phyloP scores from a whole-genome alignment of 225 moss, liverwort and hornwort genomes.

The Takakia lepidozioides region DNA sequence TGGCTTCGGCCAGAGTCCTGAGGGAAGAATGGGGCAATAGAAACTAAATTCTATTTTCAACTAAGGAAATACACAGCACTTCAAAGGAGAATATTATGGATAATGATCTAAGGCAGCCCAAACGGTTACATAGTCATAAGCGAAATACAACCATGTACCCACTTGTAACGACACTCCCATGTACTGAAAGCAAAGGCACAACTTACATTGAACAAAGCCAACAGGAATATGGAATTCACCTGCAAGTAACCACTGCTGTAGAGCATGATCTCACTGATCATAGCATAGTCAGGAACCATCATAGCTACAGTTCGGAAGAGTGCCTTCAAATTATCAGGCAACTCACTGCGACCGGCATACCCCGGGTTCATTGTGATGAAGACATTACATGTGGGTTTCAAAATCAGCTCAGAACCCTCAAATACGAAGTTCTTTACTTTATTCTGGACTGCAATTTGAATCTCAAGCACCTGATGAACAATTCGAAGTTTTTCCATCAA shows the following conservation, averaged over 20 bases:
- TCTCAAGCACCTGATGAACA: slow-evolving; percentile 64
- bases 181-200: no score
- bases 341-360: slow-evolving; percentile 84
- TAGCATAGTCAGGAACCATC: slow-evolving; percentile 94
- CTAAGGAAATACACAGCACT: no score
- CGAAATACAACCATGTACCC: no score
- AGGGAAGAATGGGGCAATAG: no score
- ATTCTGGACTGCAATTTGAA: slow-evolving; percentile 82
- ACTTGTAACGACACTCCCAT: no score
- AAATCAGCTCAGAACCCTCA: slow-evolving; percentile 68
- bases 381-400: slow-evolving; percentile 72
- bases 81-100: no score
- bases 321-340: slow-evolving; percentile 86
- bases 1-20: no score
- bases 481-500: not conserved
- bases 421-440: slow-evolving; percentile 72
- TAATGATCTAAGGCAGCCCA: no score
- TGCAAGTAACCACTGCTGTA: slow-evolving; percentile 83
- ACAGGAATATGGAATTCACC: no score
- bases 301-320: slow-evolving; percentile 82
- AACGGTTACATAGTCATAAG: no score
- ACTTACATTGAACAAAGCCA: no score
- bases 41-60: no score
- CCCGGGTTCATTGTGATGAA: slow-evolving; percentile 90
- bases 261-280: slow-evolving; percentile 93